Evolutionary conservation across 176 grass and related monocot species (phyloP).

Genomic region (Typha latifolia): DNA sequence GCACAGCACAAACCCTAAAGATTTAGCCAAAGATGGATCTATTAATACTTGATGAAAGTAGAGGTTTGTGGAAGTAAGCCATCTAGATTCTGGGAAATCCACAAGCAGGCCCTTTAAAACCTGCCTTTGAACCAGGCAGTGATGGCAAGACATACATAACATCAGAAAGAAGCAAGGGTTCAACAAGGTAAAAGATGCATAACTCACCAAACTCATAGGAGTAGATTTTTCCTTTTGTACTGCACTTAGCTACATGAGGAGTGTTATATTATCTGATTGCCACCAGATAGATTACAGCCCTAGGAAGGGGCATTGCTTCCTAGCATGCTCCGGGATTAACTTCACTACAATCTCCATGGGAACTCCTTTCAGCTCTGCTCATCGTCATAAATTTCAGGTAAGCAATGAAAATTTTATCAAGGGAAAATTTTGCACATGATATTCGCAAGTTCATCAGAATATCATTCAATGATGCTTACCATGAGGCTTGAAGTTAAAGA

Average conservation of each 20-base stretch:
- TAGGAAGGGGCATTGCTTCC: conserved; percentile 58
- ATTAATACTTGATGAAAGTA: too few relatives aligned
- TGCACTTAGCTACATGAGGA: not conserved
- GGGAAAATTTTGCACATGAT: not conserved
- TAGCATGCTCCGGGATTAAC: conserved; percentile 81
- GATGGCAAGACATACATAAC: not conserved
- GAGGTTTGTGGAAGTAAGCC: too few relatives aligned
- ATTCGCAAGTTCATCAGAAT: not conserved
- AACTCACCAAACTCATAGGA: not conserved
- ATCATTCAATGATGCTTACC: conserved; percentile 25
- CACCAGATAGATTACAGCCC: conserved; percentile 30
- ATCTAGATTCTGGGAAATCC: too few relatives aligned
- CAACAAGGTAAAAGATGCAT: not conserved
- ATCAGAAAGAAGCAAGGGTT: not conserved
- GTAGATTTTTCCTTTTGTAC: not conserved
- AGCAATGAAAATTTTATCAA: not conserved
- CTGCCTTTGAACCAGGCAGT: not conserved
- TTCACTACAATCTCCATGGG: conserved; percentile 48
- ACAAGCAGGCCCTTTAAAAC: not conserved
- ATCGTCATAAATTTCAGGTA: not conserved
- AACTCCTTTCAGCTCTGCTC: conserved; percentile 75
- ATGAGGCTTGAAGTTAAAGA: conserved; percentile 66
- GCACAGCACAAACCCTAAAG: too few relatives aligned
- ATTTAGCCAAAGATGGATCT: too few relatives aligned
- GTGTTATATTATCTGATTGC: not conserved